Evolutionary conservation across 768 basidiomycete genomes (phyloP).

Genomic region (Suillus ampliporus): DNA sequence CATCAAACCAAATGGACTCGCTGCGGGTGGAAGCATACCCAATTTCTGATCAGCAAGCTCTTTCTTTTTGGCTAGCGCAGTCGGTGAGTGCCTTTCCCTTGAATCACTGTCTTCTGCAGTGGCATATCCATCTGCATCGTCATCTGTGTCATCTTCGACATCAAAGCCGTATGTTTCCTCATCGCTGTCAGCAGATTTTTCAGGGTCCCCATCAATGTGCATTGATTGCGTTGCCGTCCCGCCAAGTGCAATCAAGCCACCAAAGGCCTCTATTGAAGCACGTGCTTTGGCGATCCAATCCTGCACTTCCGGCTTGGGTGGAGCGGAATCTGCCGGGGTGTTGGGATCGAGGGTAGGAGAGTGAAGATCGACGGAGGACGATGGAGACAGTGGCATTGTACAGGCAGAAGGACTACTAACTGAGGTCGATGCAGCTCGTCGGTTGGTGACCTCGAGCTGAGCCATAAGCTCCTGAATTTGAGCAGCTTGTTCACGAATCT

Average conservation of each 20-base stretch:
- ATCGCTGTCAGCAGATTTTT: conserved; percentile 50
- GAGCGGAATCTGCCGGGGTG: conserved; percentile 30
- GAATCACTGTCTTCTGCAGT: conserved; percentile 28
- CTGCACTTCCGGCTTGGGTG: conserved; percentile 61
- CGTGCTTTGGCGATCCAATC: conserved; percentile 82
- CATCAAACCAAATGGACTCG: conserved; percentile 77
- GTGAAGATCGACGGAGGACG: conserved; percentile 31
- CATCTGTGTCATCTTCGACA: conserved; percentile 46
- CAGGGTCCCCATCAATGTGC: conserved; percentile 36
- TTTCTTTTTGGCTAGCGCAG: conserved; percentile 46
- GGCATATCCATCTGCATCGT: conserved; percentile 41
- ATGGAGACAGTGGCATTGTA: conserved; percentile 43
- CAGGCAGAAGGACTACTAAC: conserved; percentile 31
- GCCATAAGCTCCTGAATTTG: conserved; percentile 76
- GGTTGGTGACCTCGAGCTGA: conserved; percentile 59
- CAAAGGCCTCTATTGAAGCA: conserved; percentile 70
- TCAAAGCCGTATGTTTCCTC: conserved; percentile 45
- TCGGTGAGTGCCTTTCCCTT: conserved; percentile 35
- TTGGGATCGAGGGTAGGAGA: conserved; percentile 32
- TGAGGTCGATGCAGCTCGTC: conserved; percentile 22
- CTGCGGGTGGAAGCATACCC: conserved; percentile 63
- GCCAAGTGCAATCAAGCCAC: conserved; percentile 66
- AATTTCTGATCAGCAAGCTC: conserved; percentile 46
- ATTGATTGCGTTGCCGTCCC: conserved; percentile 52
- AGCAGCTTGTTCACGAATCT: conserved; percentile 76